Evolutionary conservation across 2,329 filamentous ascomycete genomes (phyloP).

Genomic region (Botryosphaeria agaves): DNA sequence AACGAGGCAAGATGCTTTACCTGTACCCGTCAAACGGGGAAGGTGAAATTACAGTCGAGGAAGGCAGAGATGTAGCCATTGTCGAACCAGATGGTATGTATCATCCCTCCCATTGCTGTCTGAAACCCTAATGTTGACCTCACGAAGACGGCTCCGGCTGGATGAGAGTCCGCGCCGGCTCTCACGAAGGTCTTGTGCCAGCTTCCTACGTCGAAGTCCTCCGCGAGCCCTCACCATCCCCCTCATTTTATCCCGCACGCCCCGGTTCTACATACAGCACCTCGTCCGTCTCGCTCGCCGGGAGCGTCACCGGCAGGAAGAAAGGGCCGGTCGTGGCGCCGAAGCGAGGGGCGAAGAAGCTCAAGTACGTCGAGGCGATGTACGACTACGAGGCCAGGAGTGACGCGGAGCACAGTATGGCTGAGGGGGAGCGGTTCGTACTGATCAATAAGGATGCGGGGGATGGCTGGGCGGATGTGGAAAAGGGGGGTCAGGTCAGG

Average conservation of each 20-base stretch:
- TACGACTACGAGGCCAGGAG: conserved; percentile 83
- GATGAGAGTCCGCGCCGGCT: conserved; percentile 64
- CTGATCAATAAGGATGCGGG: conserved; percentile 74
- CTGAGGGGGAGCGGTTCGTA: conserved; percentile 80
- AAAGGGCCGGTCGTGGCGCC: conserved; percentile 87
- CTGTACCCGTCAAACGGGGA: conserved; percentile 63
- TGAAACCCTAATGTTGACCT: conserved; percentile 10
- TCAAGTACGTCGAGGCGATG: conserved; percentile 81
- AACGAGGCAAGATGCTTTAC: conserved; percentile 69
- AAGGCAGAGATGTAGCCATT: conserved; percentile 61
- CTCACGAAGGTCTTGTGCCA: conserved; percentile 72
- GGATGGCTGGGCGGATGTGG: conserved; percentile 94
- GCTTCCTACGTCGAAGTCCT: conserved; percentile 65
- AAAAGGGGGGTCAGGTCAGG: conserved; percentile 69
- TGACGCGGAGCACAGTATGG: conserved; percentile 78
- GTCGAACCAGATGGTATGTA: conserved; percentile 75
- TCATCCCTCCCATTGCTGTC: conserved; percentile 1
- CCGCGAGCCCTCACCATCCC: conserved; percentile 2
- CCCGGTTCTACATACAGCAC: conserved; percentile 50
- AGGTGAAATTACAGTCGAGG: conserved; percentile 65
- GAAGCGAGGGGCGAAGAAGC: conserved; percentile 76
- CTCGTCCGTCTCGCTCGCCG: conserved; percentile 44
- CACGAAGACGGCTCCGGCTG: conserved; percentile 71
- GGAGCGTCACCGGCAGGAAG: conserved; percentile 54
- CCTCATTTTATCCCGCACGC: conserved; percentile 19